Conservation (phyloP, 352 stramenopile species). For the Pythium sukuiense region DNA sequence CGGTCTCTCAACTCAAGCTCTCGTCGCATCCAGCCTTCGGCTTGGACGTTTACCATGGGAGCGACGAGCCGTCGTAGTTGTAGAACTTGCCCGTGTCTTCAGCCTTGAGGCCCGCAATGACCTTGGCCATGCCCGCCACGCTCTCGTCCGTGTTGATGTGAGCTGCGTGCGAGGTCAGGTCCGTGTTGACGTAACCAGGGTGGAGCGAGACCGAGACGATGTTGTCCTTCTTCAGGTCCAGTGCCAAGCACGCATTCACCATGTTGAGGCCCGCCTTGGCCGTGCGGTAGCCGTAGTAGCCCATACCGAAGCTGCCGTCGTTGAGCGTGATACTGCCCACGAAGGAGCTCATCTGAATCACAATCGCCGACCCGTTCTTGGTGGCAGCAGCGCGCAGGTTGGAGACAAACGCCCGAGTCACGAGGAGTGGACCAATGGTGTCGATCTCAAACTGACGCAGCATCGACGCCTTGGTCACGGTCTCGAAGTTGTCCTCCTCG, state of each 20-base stretch:
- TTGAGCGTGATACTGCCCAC: conserved; percentile 20
- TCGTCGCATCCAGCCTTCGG: too few species aligned
- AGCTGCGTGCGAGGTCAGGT: conserved; percentile 26
- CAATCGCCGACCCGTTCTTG: conserved; percentile 15
- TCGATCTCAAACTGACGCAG: conserved; percentile 42
- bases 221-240: conserved; percentile 20
- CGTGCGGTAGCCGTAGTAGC: conserved; percentile 37
- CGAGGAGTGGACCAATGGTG: conserved; percentile 32
- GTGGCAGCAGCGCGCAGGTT: conserved; percentile 18
- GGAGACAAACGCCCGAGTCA: conserved; percentile 32
- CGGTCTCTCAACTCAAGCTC: too few species aligned
- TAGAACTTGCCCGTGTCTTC: neutral
- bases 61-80: too few species aligned
- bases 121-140: conserved; percentile 1
- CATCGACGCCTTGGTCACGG: conserved; percentile 15
- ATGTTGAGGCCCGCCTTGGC: conserved; percentile 56
- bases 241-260: conserved; percentile 23
- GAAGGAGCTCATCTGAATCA: conserved; percentile 25
- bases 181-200: conserved; percentile 28
- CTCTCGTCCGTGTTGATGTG: conserved; percentile 16
- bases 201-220: conserved; percentile 20
- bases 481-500: neutral
- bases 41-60: too few species aligned
- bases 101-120: too few species aligned
- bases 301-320: conserved; percentile 3